Evolutionary conservation across 306 rosid genomes (phyloP).

Genomic region (Lathyrus oleraceus): DNA sequence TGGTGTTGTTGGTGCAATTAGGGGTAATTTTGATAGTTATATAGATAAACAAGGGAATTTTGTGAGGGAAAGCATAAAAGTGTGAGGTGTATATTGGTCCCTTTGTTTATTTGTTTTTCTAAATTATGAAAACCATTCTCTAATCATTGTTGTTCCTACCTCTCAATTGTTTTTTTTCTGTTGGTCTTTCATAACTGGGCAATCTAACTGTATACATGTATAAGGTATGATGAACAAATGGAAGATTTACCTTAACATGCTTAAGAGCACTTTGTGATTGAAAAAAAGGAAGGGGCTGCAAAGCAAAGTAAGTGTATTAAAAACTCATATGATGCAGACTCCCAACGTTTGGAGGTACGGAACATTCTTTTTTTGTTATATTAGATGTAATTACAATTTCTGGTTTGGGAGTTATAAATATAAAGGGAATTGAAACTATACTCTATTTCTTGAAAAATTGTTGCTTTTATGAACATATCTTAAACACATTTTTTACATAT

Average conservation of each 20-base stretch:
- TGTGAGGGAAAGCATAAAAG: not conserved
- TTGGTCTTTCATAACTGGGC: not conserved
- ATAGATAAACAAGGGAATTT: not conserved
- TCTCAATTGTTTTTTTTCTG: not conserved
- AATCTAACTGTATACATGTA: slow-evolving; percentile 14
- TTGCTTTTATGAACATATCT: not conserved
- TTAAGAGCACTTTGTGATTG: slow-evolving; percentile 69
- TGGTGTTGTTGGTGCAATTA: slow-evolving; percentile 64
- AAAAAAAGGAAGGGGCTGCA: slow-evolving; percentile 74
- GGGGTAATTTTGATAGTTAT: slow-evolving; percentile 13
- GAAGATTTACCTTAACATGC: slow-evolving; percentile 73
- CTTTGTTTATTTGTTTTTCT: slow-evolving; percentile 5
- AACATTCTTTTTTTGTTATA: not conserved
- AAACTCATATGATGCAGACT: slow-evolving; percentile 51
- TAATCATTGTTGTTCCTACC: not conserved
- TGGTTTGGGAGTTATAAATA: too few species aligned
- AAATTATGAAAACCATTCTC: not conserved
- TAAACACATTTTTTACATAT: not conserved
- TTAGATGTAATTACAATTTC: not conserved
- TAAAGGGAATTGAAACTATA: not conserved
- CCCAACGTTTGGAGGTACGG: slow-evolving; percentile 70
- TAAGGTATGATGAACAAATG: slow-evolving; percentile 81
- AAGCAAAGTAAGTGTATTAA: slow-evolving; percentile 81
- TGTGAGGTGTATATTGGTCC: not conserved
- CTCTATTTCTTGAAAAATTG: not conserved